Base-by-base conservation (phyloP, 1,284 basidiomycete species). In the Leucoagaricus sp. region DNA sequence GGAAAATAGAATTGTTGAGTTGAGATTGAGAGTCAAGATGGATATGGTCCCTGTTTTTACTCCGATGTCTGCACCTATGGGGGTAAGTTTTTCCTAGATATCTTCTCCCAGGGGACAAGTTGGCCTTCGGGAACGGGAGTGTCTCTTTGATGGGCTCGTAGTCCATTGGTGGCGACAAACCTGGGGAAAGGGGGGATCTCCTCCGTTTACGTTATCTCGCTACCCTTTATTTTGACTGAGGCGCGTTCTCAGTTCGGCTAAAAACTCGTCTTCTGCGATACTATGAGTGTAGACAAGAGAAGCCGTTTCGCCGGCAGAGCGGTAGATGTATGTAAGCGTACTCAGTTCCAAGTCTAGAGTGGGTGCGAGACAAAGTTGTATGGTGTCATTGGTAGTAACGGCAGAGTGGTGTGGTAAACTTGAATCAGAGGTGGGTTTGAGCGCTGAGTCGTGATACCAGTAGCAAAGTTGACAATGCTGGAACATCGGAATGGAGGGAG, bases 171-270 rank as follows among this genome's bases (percentile, higher is more conserved):
- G 28, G 45, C 36, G 53, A 41, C 53, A 38, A 15, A 40, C 47
- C 34, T 52, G 40, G 50, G 29, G 34, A 40, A 17, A 17, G 36
- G 36, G 13, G 46, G 26, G 45, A 54, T 47, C 47, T 34, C 36
- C 34, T n/a, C 36, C 46, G 19, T 48, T 55, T 55, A 55, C 53
- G 53, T 55, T 36, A 55, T 33, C n/a, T 10, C 13, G 17, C 36
- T 13, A 49, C 36, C 29, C n/a, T 23, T 33, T 40, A 54, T 48
- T 44, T n/a, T 48, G 45, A 45, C 23, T 49, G 54, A 50, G 54
- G 40, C 50, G 41, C 41, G 25, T 26, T 4, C 54, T 49, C 54
- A 56, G 40, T 40, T 49, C 54, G 48, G 54, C 48, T 56, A 21
- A 29, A n/a, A 29, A 4, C 33, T 8, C 40, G n/a, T 26, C 51